Percentiles rank a stretch among this genome's conserved stretches.
These are phyloP conservation scores for Torulaspora quercuum DNA, from an alignment of 805 yeast genomes.

Conservation along the genomic window DNA sequence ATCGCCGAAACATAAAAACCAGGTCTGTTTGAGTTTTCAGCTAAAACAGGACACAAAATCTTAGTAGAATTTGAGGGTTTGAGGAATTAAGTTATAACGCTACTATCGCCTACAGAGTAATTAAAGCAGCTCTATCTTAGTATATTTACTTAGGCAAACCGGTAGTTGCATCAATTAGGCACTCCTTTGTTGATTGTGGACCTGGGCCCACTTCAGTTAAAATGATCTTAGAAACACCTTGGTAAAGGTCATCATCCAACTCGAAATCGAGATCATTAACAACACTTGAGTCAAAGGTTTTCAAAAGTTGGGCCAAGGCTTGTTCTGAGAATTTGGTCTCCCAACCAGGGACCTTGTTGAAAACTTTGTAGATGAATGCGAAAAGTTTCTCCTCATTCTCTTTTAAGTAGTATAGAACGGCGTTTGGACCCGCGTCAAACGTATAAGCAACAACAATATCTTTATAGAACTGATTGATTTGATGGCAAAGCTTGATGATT, in stretches of 20 bases:
- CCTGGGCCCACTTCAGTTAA: slow-evolving; percentile 86
- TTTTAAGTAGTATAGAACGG: slow-evolving; percentile 84
- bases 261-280: slow-evolving; percentile 37
- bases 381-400: slow-evolving; percentile 71
- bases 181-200: slow-evolving; percentile 59
- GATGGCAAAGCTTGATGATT: slow-evolving; percentile 73
- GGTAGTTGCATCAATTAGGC: slow-evolving; percentile 51
- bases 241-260: slow-evolving; percentile 50
- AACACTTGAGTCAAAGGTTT: slow-evolving; percentile 29
- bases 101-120: no score
- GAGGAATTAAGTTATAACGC: no score
- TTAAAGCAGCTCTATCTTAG: no score
- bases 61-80: no score
- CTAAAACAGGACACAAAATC: no score
- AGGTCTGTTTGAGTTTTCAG: no score
- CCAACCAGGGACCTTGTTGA: slow-evolving; percentile 70
- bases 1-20: no score
- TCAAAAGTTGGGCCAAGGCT: slow-evolving; percentile 24
- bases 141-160: slow-evolving; percentile 63
- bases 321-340: slow-evolving; percentile 40
- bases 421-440: slow-evolving; percentile 99
- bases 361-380: slow-evolving; percentile 61
- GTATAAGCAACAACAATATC: slow-evolving; percentile 89
- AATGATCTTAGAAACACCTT: slow-evolving; percentile 80
- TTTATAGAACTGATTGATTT: slow-evolving; percentile 56